A percentile compares a stretch with the other conserved stretches of the same genome.
phyloP scores from a whole-genome alignment of 2,329 filamentous ascomycete genomes.

The Aspergillus pseudotamarii region DNA sequence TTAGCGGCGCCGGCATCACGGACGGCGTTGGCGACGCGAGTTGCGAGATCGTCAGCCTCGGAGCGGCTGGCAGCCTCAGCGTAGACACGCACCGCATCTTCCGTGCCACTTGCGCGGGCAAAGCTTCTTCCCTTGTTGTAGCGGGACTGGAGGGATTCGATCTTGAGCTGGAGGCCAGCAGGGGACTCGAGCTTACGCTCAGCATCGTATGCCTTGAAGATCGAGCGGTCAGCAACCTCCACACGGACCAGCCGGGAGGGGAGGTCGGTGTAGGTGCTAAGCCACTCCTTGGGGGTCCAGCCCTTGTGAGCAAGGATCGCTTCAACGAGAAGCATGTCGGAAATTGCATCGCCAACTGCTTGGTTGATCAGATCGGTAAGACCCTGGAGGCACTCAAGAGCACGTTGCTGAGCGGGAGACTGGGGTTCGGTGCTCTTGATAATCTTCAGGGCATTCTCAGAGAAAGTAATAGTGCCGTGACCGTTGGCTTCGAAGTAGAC shows the following conservation, averaged over 20 bases:
- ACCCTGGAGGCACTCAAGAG: slow-evolving; percentile 80
- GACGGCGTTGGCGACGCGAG: slow-evolving; percentile 77
- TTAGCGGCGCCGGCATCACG: slow-evolving; percentile 54
- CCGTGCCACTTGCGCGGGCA: slow-evolving; percentile 88
- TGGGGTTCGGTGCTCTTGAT: slow-evolving; percentile 82
- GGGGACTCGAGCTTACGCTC: slow-evolving; percentile 85
- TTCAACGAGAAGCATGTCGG: slow-evolving; percentile 94
- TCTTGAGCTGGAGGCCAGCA: slow-evolving; percentile 76
- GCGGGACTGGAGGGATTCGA: slow-evolving; percentile 85
- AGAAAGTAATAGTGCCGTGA: slow-evolving; percentile 95
- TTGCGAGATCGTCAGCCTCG: slow-evolving; percentile 88
- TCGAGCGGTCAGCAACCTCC: slow-evolving; percentile 81
- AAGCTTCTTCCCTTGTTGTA: slow-evolving; percentile 89
- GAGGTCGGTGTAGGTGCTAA: slow-evolving; percentile 87
- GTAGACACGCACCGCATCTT: slow-evolving; percentile 95
- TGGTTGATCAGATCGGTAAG: slow-evolving; percentile 95
- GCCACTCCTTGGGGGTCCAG: slow-evolving; percentile 90
- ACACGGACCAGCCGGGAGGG: slow-evolving; percentile 95
- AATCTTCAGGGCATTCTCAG: slow-evolving; percentile 74
- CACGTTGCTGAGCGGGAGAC: slow-evolving; percentile 87
- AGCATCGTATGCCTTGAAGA: slow-evolving; percentile 89
- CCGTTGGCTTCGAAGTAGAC: slow-evolving; percentile 99
- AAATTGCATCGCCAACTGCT: slow-evolving; percentile 93
- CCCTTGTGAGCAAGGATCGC: slow-evolving; percentile 93
- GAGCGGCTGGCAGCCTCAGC: slow-evolving; percentile 87